Base-by-base conservation (phyloP, 2,329 filamentous ascomycete genomes). In the Aplosporella prunicola region DNA sequence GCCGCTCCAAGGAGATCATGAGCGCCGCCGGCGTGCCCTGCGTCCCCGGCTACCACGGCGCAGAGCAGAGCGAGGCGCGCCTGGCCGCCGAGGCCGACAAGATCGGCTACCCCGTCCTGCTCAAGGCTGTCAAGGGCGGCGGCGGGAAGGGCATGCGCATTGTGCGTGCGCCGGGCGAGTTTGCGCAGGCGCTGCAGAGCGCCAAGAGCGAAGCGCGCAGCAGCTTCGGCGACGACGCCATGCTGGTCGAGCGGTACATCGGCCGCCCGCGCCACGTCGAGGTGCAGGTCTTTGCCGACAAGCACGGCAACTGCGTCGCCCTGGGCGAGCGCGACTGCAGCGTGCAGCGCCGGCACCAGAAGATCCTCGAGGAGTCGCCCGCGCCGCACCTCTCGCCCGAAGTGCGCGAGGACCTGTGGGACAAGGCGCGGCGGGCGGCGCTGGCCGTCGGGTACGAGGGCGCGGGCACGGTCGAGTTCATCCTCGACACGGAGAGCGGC, bases 1-100 rank as follows among this genome's bases (percentile, higher is more conserved):
- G 72, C 39, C 72, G 82, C 42, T 91, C 84, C 35, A 98, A 98
- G 61, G 83, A 94, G 56, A 95, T 98, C 55, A 96, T 98, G 91
- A 86, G 76, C 22, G 77, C 78, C 4, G 89, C 91, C n/a, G 86
- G 87, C 7, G 91, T 98, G 3, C 88, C 88, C 4, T 96, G 91
- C 52, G 91, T 98, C 32, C 91, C 91, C 0, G 91, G 91, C 1
- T 98, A 98, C 53, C 91, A 96, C 57, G 91, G 91, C 13, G 52
- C 70, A 1, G 84, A 94, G 35, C 91, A 98, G 63, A 76, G 81
- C 32, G 66, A 72, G 1, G 56, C 62, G 7, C 67, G 71, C 42
- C 64, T 82, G 18, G 71, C 85, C 39, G 64, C 68, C 8, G 78
- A 89, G 56, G 89, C 91, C 6, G 74, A 74, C 49, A 76, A 82